A percentile compares a stretch with the other conserved stretches of the same genome.
These are phyloP conservation scores for Fusarium luffae DNA, from an alignment of 2,329 filamentous ascomycete genomes.

Conservation along the genomic window DNA sequence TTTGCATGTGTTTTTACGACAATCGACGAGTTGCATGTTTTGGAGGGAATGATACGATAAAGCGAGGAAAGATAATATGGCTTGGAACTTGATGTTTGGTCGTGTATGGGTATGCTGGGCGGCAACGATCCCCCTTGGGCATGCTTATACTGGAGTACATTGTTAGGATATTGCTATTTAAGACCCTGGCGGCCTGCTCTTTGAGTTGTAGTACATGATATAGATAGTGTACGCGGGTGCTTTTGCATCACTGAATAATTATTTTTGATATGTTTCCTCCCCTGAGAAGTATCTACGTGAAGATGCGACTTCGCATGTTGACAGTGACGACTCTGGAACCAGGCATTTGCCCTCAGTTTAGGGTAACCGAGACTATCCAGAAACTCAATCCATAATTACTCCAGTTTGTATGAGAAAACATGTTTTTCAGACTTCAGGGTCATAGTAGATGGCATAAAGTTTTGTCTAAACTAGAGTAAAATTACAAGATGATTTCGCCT, in stretches of 20 bases:
- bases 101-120: constrained; percentile 29
- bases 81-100: constrained; percentile 32
- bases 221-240: constrained; percentile 37
- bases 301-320: neutral
- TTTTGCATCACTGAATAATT: constrained; percentile 19
- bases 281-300: neutral
- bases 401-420: neutral
- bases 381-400: neutral
- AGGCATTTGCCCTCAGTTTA: neutral
- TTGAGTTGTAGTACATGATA: constrained; percentile 17
- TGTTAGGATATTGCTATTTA: constrained; percentile 24
- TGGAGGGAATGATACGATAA: constrained; percentile 37
- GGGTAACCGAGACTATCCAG: neutral
- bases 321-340: neutral
- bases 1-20: constrained; percentile 46
- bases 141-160: constrained; percentile 38
- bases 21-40: constrained; percentile 48
- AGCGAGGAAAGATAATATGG: constrained; percentile 40
- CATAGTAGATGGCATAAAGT: neutral
- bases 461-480: neutral
- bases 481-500: neutral
- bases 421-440: neutral
- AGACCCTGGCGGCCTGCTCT: constrained; percentile 14
- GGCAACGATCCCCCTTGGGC: constrained; percentile 25
- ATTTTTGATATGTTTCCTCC: neutral